Base-by-base conservation (phyloP, 257 asterid genomes). In the Nicotiana tabacum region DNA sequence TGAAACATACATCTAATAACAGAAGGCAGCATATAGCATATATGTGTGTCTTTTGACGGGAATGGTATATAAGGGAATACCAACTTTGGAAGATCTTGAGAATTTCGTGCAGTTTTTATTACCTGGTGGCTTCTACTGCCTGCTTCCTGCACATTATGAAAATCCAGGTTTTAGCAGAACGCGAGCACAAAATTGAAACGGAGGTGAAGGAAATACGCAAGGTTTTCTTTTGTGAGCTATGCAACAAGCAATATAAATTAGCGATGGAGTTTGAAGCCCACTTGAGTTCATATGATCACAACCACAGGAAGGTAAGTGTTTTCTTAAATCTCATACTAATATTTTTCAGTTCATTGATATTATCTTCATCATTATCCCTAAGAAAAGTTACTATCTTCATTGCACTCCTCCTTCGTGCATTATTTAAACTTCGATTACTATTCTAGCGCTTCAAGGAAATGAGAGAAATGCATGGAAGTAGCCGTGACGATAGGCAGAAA, bases 71-170 rank as follows among this genome's bases (percentile, higher is more conserved):
- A 93, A 91, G 89, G 87, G 94, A 91, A 86, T 97, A 91, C 90
- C 99, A 91, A 91, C 91, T 90, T 93, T 95, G 92, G 97, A 91
- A 90, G 97, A 85, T 93, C 90, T 95, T 91, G 97, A 92, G 96
- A 92, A 92, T 92, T 95, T 91, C 97, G 92, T 94, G 97, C 95
- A 91, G 97, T 94, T 93, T 94, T 94, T 96, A 94, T 96, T 94
- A 90, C 97, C 97, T 94, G 98, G 99, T 94, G 98, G 97, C 97
- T 93, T 94, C 97, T 96, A 91, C 99, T 96, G 97, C 98, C 99
- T 90, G 93, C 98, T 94, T 94, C 97, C 92, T 96, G 98, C 98
- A 92, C 94, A 89, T 96, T 96, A 94, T 94, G 93, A 90, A 91
- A 91, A 96, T 94, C 96, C 98, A 96, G 99, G 98, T 96, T 89